phyloP scores from a whole-genome alignment of 805 yeast genomes.

The Dipodascus geniculatus region DNA sequence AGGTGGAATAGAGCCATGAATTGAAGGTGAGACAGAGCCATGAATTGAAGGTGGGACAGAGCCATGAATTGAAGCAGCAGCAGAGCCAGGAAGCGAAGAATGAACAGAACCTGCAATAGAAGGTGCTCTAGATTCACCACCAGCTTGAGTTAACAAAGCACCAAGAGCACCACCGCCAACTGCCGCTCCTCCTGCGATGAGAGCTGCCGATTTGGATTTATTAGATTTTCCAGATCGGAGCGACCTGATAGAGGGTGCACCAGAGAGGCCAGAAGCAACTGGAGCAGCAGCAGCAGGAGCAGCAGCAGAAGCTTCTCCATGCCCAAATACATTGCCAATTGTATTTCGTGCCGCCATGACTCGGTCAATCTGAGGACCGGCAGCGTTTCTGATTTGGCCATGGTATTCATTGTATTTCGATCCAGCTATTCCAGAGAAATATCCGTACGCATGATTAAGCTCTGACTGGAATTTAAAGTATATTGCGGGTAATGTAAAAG shows the following conservation, averaged over 20 bases:
- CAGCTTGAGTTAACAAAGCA: not conserved
- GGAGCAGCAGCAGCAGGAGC: constrained; percentile 1
- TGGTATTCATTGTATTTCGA: constrained; percentile 15
- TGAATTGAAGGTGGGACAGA: constrained; percentile 5
- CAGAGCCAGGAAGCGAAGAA: constrained; percentile 6
- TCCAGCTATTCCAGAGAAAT: constrained; percentile 17
- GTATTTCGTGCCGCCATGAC: constrained; percentile 13
- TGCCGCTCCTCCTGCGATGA: not conserved
- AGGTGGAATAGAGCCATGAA: constrained; percentile 1
- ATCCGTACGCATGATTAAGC: constrained; percentile 41
- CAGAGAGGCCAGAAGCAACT: not conserved
- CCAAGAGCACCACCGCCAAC: not conserved
- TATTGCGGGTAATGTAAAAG: constrained; percentile 66
- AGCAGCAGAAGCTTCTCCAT: constrained; percentile 2
- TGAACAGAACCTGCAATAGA: constrained; percentile 3
- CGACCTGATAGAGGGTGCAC: not conserved
- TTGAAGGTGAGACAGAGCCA: constrained; percentile 4
- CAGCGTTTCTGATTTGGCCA: constrained; percentile 19
- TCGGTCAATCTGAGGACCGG: constrained; percentile 27
- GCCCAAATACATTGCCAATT: not conserved
- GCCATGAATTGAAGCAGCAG: constrained; percentile 8
- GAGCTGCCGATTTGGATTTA: not conserved
- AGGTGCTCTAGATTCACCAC: not conserved
- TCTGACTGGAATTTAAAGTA: constrained; percentile 66
- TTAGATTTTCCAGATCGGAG: not conserved